These are phyloP conservation scores for Xylariaceae sp. DNA, from an alignment of 2,329 filamentous ascomycete genomes.

Conservation along the genomic window DNA sequence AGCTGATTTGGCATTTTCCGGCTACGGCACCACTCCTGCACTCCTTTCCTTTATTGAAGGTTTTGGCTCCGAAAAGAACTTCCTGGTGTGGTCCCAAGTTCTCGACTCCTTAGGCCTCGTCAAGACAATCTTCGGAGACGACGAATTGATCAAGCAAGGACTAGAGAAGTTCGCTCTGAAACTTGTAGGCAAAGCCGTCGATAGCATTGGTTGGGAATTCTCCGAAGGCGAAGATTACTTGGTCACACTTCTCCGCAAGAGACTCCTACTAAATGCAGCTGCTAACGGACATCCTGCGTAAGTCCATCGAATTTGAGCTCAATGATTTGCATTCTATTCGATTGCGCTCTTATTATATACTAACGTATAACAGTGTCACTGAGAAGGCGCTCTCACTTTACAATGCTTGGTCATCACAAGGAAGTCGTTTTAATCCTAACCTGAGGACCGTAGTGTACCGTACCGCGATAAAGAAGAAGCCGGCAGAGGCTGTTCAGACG, in stretches of 20 bases:
- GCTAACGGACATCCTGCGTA: conserved; percentile 71
- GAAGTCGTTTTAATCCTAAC: conserved; percentile 71
- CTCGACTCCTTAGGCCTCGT: conserved; percentile 71
- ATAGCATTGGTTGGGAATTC: conserved; percentile 83
- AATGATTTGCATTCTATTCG: no score
- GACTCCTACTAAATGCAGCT: conserved; percentile 73
- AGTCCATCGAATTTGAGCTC: no score
- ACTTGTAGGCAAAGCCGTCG: conserved; percentile 69
- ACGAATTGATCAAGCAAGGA: conserved; percentile 65
- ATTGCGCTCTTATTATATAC: no score
- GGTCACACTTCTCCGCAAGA: conserved; percentile 74
- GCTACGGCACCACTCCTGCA: conserved; percentile 75
- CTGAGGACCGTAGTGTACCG: conserved; percentile 78
- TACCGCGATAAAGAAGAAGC: conserved; percentile 66
- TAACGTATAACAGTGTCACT: conserved; percentile 46
- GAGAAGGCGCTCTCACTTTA: conserved; percentile 76
- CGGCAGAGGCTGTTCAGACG: conserved; percentile 63
- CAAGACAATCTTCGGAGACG: conserved; percentile 79
- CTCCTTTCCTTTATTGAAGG: conserved; percentile 80
- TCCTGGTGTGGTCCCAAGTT: conserved; percentile 85
- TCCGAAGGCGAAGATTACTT: conserved; percentile 75
- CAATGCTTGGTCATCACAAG: conserved; percentile 68
- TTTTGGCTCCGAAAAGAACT: conserved; percentile 77
- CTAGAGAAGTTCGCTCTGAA: conserved; percentile 76
- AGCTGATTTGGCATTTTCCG: conserved; percentile 81